phyloP scores from a whole-genome alignment of 148 eudicot genomes.

The Salicornia ramosissima region DNA sequence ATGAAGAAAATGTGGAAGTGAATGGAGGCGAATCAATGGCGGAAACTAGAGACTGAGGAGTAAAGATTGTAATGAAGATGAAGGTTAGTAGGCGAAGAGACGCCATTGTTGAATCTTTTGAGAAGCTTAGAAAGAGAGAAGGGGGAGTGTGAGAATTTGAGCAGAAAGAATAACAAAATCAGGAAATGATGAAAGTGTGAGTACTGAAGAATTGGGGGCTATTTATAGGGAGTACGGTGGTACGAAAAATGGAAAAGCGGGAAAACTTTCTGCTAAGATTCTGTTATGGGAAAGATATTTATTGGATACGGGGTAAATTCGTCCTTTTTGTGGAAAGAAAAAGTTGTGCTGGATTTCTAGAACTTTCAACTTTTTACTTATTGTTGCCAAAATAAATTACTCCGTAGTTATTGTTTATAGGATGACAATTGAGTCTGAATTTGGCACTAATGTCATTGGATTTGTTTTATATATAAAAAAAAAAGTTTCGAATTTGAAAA shows the following conservation, averaged over 20 bases:
- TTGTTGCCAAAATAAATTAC: no score
- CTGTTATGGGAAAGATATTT: neutral
- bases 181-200: neutral
- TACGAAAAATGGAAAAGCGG: neutral
- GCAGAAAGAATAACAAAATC: no score
- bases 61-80: neutral
- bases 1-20: neutral
- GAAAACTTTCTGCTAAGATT: neutral
- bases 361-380: no score
- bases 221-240: constrained; percentile 7
- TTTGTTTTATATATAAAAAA: no score
- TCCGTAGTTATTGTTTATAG: no score
- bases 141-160: neutral
- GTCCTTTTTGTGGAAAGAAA: neutral
- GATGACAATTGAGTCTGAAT: no score
- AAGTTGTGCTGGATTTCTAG: neutral
- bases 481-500: no score
- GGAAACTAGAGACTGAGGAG: neutral
- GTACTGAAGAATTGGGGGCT: neutral
- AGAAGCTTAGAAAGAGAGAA: neutral
- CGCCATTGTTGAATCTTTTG: constrained; percentile 5
- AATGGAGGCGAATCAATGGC: constrained; percentile 1
- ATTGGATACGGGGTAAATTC: neutral
- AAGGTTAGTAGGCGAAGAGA: neutral
- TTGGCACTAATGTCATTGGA: no score